Evolutionary conservation across 495 filamentous ascomycete species (phyloP).

Genomic region (Polyplosphaeria fusca): DNA sequence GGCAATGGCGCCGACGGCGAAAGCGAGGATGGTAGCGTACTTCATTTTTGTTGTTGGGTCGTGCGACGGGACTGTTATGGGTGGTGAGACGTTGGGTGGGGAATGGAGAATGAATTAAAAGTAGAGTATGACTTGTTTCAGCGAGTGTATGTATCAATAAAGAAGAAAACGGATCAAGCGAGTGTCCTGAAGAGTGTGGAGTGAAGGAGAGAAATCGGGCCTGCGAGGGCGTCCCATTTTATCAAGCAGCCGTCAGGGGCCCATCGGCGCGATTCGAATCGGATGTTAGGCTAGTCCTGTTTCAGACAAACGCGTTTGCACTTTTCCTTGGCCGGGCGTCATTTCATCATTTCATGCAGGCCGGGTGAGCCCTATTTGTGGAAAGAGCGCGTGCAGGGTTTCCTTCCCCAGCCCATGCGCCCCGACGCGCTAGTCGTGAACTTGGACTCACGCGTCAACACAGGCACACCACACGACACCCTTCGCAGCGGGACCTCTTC

Average conservation of each 20-base stretch:
- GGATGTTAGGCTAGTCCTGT: too few species aligned
- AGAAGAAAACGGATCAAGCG: slow-evolving; percentile 8
- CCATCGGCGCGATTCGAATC: too few species aligned
- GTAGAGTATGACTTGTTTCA: not conserved
- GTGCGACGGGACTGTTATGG: not conserved
- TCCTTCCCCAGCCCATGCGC: not conserved
- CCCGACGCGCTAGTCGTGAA: slow-evolving; percentile 16
- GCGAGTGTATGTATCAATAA: slow-evolving; percentile 9
- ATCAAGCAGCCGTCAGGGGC: not conserved
- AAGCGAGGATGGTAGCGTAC: slow-evolving; percentile 28
- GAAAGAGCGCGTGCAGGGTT: not conserved
- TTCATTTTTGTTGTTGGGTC: slow-evolving; percentile 27
- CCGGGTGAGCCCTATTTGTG: slow-evolving; percentile 1
- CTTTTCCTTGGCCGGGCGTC: too few species aligned
- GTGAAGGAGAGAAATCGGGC: not conserved
- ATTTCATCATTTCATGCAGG: too few species aligned
- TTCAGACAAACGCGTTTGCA: too few species aligned
- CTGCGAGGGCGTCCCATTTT: not conserved
- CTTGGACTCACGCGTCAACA: slow-evolving; percentile 12
- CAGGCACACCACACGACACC: not conserved
- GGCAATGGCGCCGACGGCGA: slow-evolving; percentile 23
- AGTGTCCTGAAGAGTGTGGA: slow-evolving; percentile 22
- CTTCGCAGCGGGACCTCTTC: not conserved
- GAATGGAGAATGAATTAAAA: not conserved
- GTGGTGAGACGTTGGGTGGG: too few species aligned